These are phyloP conservation scores for Exophiala alcalophila DNA, from an alignment of 2,329 filamentous ascomycete genomes.

Conservation along the genomic window DNA sequence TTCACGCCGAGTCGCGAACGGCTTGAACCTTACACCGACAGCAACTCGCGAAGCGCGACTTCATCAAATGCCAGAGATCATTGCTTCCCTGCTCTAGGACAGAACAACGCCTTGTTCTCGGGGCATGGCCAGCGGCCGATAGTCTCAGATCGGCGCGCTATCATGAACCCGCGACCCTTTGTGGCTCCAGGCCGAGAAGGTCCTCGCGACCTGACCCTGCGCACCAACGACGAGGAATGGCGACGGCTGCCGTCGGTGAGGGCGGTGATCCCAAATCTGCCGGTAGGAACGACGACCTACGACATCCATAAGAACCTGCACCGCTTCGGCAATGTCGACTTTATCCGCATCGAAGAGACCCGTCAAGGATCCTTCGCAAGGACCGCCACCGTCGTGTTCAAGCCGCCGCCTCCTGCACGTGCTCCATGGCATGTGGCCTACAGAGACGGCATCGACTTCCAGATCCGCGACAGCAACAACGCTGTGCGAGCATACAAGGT, in stretches of 20 bases:
- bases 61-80: no score
- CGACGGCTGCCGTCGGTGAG: slow-evolving; percentile 40
- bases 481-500: slow-evolving; percentile 7
- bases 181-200: background rate
- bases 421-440: slow-evolving; percentile 22
- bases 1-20: no score
- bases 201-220: background rate
- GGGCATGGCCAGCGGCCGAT: slow-evolving; percentile 1
- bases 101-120: background rate
- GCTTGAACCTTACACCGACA: no score
- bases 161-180: slow-evolving; percentile 3
- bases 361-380: slow-evolving; percentile 40
- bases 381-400: slow-evolving; percentile 54
- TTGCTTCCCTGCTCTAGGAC: no score
- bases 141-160: slow-evolving; percentile 1
- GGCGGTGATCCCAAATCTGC: slow-evolving; percentile 38
- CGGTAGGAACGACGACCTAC: slow-evolving; percentile 36
- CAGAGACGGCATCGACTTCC: slow-evolving; percentile 15
- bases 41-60: no score
- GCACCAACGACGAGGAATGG: slow-evolving; percentile 35
- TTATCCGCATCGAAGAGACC: slow-evolving; percentile 56
- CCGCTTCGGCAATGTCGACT: slow-evolving; percentile 52
- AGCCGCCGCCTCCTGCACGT: slow-evolving; percentile 42
- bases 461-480: slow-evolving; percentile 5
- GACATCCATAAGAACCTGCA: slow-evolving; percentile 54